phyloP scores from a whole-genome alignment of 352 stramenopile genomes.

The Pilasporangium apinafurcum region DNA sequence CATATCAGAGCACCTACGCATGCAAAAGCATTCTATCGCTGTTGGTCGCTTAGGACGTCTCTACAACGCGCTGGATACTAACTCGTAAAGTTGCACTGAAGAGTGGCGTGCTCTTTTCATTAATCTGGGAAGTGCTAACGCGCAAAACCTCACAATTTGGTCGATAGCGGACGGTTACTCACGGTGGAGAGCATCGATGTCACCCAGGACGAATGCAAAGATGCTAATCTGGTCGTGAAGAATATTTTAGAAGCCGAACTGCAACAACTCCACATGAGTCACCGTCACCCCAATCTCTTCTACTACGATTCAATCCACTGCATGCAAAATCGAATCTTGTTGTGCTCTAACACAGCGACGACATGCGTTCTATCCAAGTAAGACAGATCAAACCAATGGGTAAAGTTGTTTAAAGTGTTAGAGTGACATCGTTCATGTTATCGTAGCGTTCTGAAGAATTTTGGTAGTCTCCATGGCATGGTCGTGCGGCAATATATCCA shows the following conservation, averaged over 20 bases:
- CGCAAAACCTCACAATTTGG: conserved; percentile 1
- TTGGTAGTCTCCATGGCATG: conserved; percentile 28
- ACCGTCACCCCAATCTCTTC: background rate
- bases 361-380: background rate
- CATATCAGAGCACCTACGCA: no score
- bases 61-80: no score
- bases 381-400: background rate
- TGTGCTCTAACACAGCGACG: background rate
- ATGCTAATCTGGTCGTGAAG: background rate
- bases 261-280: background rate
- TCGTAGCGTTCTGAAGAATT: conserved; percentile 12
- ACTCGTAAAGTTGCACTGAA: no score
- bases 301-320: background rate
- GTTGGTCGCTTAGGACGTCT: no score
- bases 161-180: conserved; percentile 5
- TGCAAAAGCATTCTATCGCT: no score
- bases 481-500: conserved; percentile 23
- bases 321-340: no score
- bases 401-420: background rate
- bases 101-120: no score
- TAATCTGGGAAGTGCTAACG: background rate
- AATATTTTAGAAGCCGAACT: background rate
- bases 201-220: background rate
- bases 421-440: background rate
- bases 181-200: conserved; percentile 2